Evolutionary conservation across 2,329 filamentous ascomycete species (phyloP).

Genomic region (Neofusicoccum parvum): DNA sequence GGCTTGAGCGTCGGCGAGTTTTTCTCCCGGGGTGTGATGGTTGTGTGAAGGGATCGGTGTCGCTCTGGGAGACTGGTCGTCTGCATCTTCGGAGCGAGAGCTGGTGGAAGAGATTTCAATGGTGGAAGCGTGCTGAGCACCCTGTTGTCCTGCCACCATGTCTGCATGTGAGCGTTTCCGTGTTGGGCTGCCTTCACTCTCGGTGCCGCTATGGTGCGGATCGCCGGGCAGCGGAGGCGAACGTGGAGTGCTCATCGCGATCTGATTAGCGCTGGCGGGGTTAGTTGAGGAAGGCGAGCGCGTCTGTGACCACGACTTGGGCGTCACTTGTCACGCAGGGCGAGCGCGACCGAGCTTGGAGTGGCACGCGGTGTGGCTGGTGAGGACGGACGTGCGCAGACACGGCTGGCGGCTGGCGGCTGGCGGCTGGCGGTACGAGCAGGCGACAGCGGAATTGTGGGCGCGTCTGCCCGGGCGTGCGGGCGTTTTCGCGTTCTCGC

Average conservation of each 20-base stretch:
- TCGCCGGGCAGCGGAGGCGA: neutral
- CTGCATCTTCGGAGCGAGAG: neutral
- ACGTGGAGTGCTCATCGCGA: neutral
- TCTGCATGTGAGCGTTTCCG: conserved; percentile 21
- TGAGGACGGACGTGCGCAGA: conserved; percentile 1
- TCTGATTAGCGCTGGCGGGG: neutral
- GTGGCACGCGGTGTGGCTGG: conserved; percentile 13
- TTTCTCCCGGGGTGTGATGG: conserved; percentile 11
- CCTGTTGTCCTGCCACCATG: conserved; percentile 27
- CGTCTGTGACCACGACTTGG: neutral
- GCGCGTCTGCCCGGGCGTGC: neutral
- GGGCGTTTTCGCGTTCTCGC: neutral
- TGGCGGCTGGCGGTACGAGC: no score
- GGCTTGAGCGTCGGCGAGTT: conserved; percentile 22
- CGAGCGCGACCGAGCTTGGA: neutral
- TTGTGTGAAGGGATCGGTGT: neutral
- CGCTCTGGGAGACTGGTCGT: neutral
- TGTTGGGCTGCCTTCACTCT: neutral
- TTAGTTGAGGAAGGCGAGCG: neutral
- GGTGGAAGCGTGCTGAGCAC: neutral
- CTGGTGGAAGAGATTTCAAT: neutral
- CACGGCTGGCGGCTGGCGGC: neutral
- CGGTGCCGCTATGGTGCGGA: neutral
- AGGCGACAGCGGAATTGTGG: neutral
- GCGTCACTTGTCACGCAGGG: no score